Conservation (phyloP, 345 rosid species). For the Brassica cretica region DNA sequence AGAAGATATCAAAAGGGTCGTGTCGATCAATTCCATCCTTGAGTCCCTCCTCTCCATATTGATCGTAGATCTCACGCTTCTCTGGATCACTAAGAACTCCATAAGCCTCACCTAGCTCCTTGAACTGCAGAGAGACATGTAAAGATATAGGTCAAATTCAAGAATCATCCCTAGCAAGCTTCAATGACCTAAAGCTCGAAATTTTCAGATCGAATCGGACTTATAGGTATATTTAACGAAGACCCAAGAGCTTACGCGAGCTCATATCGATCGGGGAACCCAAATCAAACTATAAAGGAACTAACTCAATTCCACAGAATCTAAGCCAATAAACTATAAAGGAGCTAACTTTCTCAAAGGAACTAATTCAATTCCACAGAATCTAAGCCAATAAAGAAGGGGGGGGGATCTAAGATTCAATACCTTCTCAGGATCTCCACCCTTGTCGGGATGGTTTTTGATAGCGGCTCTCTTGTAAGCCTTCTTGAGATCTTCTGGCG, state of each 20-base stretch:
- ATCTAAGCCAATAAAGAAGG: neutral
- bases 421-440: constrained; percentile 77
- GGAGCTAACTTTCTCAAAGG: neutral
- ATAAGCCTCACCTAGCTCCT: constrained; percentile 89
- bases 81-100: constrained; percentile 89
- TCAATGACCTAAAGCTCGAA: constrained; percentile 25
- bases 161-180: neutral
- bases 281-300: constrained; percentile 4
- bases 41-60: constrained; percentile 89
- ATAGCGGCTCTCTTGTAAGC: constrained; percentile 91
- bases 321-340: neutral
- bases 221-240: neutral
- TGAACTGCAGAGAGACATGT: constrained; percentile 56
- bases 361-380: neutral
- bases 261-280: constrained; percentile 5
- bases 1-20: constrained; percentile 85
- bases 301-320: constrained; percentile 1
- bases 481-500: constrained; percentile 84
- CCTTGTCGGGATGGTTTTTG: constrained; percentile 94
- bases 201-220: constrained; percentile 18
- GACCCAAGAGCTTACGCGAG: constrained; percentile 3
- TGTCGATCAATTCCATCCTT: constrained; percentile 82
- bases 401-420: neutral
- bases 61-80: constrained; percentile 85
- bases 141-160: neutral